Evolutionary conservation across 192 early-diverging fungal genomes (phyloP).

Genomic region (Thamnidium elegans): DNA sequence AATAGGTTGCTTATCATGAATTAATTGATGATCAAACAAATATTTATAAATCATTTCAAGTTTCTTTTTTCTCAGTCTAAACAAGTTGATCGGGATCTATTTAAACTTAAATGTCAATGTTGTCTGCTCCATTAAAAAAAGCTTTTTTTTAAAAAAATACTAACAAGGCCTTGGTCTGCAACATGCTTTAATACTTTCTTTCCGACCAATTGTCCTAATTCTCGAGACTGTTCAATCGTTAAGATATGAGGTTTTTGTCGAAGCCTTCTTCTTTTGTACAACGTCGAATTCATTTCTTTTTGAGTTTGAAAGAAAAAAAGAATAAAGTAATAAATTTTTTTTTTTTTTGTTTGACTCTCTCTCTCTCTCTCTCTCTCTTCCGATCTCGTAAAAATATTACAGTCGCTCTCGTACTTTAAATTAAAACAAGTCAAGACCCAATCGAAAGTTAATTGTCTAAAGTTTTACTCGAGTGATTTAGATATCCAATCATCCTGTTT

Average conservation of each 20-base stretch:
- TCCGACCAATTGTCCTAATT: constrained; percentile 13
- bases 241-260: constrained; percentile 13
- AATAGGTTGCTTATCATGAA: constrained; percentile 13
- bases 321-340: constrained; percentile 2
- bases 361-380: too few relatives aligned
- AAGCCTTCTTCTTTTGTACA: constrained; percentile 6
- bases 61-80: constrained; percentile 12
- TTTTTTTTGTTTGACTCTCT: too few relatives aligned
- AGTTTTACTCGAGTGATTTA: too few relatives aligned
- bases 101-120: background rate
- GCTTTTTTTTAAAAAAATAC: background rate
- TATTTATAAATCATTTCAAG: constrained; percentile 10
- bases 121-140: too few relatives aligned
- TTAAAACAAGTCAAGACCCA: too few relatives aligned
- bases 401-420: too few relatives aligned
- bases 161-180: constrained; percentile 7
- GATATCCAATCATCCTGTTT: too few relatives aligned
- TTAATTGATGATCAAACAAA: background rate
- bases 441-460: too few relatives aligned
- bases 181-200: constrained; percentile 9
- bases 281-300: constrained; percentile 12
- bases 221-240: constrained; percentile 15
- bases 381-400: too few relatives aligned
- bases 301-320: constrained; percentile 4
- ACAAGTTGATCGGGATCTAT: constrained; percentile 11